phyloP scores from a whole-genome alignment of 441 rosid species.

The Brassica balearica region DNA sequence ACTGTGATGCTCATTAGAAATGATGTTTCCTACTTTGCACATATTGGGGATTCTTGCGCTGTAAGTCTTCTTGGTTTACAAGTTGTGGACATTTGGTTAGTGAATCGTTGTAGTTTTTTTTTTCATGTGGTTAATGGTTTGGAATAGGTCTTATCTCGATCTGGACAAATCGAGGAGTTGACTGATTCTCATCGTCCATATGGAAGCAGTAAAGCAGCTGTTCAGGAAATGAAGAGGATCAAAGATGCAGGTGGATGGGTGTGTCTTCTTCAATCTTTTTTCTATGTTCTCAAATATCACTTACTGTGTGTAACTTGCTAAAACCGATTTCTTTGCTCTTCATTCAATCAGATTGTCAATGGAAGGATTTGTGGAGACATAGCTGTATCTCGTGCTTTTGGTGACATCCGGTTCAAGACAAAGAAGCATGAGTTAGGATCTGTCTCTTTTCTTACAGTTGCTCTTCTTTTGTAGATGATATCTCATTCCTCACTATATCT shows the following conservation, averaged over 20 bases:
- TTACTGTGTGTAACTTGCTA: background rate
- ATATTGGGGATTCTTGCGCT: slow-evolving; percentile 87
- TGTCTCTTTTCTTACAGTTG: slow-evolving; percentile 24
- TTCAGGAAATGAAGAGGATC: slow-evolving; percentile 82
- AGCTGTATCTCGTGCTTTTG: slow-evolving; percentile 95
- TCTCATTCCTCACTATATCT: slow-evolving; percentile 22
- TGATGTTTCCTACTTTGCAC: slow-evolving; percentile 66
- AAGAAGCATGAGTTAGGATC: slow-evolving; percentile 78
- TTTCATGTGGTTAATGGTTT: background rate
- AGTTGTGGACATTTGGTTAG: background rate
- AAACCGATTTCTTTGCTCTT: background rate
- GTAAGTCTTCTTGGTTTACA: slow-evolving; percentile 45
- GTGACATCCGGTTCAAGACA: slow-evolving; percentile 87
- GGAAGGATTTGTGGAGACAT: slow-evolving; percentile 97
- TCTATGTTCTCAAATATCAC: background rate
- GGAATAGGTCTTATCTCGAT: slow-evolving; percentile 78
- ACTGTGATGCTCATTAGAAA: slow-evolving; percentile 70
- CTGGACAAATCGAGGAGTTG: slow-evolving; percentile 70
- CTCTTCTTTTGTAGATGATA: background rate
- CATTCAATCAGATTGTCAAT: slow-evolving; percentile 60
- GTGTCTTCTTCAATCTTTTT: slow-evolving; percentile 54
- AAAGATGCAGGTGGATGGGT: slow-evolving; percentile 99
- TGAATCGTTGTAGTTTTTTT: background rate
- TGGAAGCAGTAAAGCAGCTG: slow-evolving; percentile 74
- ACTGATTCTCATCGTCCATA: slow-evolving; percentile 87